Base-by-base conservation (phyloP, 768 basidiomycete genomes). In the Tulasnella sp. region DNA sequence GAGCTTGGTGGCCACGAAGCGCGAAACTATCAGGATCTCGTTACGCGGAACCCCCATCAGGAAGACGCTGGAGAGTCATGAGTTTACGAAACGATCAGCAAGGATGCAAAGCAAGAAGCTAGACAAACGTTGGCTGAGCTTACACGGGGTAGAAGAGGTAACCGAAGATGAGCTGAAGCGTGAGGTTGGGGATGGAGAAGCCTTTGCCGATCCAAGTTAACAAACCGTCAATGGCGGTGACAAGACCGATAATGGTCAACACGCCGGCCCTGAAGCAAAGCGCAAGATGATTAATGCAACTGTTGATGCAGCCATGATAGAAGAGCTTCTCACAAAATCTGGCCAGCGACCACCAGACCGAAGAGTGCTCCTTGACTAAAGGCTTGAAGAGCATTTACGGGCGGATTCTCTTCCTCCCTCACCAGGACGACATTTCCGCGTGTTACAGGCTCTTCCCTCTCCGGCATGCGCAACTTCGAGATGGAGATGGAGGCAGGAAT, bases 401-500 rank as follows among this genome's bases (percentile, higher is more conserved):
- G 87, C 82, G 55, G 66, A 22, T 77, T 71, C 34, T 77, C 72
- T 46, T 72, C 70, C 31, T 51, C 48, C 63, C 87, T 84, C 69
- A 90, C 87, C 58, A 92, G 77, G 50, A 85, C 79, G 60, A 92
- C 78, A 31, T 74, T 80, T 11, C 91, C 91, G 31, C 86, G 84
- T 27, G 91, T 92, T 45, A 91, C 79, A 27, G 91, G 91, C 63
- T 87, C 87, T 19, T 92, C 91, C 25, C 76, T 69, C 72, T 94
- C 92, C 0, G 92, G 92, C 31, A 83, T 64, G 45, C 91, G 87
- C 65, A 93, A 75, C 72, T 94, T 94, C 68, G 84, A 86, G 66
- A 94, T 92, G 1, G 91, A 80, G 68, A 94, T 92, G 12, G 90
- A 92, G 0, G 92, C 92, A 19, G 92, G 92, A 62, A 96, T 94